These are phyloP conservation scores for Phytophthora sp. DNA, from an alignment of 352 stramenopile species.

Conservation along the genomic window DNA sequence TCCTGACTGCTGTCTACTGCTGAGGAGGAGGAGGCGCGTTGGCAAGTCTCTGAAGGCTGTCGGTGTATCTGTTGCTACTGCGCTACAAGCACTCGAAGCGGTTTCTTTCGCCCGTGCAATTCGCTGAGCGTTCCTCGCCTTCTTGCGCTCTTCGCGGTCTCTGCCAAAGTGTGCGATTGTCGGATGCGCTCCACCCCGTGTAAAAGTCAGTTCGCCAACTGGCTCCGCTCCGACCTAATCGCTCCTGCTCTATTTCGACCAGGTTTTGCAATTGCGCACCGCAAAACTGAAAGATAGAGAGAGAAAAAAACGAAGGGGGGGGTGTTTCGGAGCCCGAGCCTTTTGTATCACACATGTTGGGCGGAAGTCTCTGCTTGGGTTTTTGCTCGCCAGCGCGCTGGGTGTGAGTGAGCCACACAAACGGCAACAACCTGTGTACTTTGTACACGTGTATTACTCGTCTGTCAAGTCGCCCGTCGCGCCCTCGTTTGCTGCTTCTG, in stretches of 20 bases:
- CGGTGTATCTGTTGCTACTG: constrained; percentile 10
- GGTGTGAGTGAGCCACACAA: constrained; percentile 17
- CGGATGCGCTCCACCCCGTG: constrained; percentile 19
- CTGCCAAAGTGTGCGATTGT: constrained; percentile 45
- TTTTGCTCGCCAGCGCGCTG: constrained; percentile 6
- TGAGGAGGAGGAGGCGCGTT: constrained; percentile 16
- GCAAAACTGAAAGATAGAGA: constrained; percentile 18
- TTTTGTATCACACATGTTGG: constrained; percentile 4
- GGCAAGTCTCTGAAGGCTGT: constrained; percentile 18
- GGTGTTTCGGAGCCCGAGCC: constrained; percentile 5
- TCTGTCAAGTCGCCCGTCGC: constrained; percentile 21
- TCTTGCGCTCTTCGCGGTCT: constrained; percentile 40
- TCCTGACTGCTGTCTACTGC: background rate
- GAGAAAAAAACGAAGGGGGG: constrained; percentile 8
- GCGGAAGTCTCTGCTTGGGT: constrained; percentile 18
- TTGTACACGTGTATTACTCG: too few relatives aligned
- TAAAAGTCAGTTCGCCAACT: constrained; percentile 43
- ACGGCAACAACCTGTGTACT: constrained; percentile 5
- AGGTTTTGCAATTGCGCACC: constrained; percentile 5
- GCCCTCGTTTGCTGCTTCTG: constrained; percentile 34
- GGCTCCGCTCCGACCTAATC: constrained; percentile 30
- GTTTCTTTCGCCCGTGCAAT: constrained; percentile 20
- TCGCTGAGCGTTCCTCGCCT: constrained; percentile 29
- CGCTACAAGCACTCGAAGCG: constrained; percentile 18
- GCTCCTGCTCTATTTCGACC: constrained; percentile 32